A percentile compares a stretch with the other conserved stretches of the same genome.
Evolutionary conservation across 768 basidiomycete species (phyloP).

Genomic region (Gloeostereum incarnatum): DNA sequence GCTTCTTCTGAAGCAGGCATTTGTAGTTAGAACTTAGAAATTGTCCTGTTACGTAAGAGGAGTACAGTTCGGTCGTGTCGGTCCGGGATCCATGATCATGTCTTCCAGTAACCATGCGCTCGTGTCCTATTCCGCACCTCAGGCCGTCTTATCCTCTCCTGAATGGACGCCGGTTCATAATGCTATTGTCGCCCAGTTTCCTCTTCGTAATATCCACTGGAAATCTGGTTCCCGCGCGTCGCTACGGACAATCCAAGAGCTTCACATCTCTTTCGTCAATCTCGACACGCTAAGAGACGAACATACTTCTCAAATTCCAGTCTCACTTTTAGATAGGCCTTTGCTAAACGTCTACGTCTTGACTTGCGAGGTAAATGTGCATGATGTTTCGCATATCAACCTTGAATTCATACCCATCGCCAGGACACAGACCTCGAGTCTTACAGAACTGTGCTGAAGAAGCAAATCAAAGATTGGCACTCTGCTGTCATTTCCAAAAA

Average conservation of each 20-base stretch:
- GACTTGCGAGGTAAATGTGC: constrained; percentile 68
- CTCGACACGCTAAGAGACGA: constrained; percentile 66
- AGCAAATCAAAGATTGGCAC: constrained; percentile 93
- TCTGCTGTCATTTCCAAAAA: constrained; percentile 51
- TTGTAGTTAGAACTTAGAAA: too few relatives aligned
- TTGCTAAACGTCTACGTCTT: constrained; percentile 82
- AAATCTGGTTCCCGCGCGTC: constrained; percentile 63
- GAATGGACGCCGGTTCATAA: constrained; percentile 64
- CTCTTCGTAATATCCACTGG: constrained; percentile 91
- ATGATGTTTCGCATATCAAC: constrained; percentile 1
- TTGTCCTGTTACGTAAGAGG: too few relatives aligned
- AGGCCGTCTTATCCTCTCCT: constrained; percentile 55
- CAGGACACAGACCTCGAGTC: constrained; percentile 59
- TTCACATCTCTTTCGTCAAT: constrained; percentile 67
- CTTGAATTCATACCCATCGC: constrained; percentile 5
- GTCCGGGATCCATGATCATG: constrained; percentile 8
- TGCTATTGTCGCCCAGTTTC: constrained; percentile 63
- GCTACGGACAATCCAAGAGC: constrained; percentile 81
- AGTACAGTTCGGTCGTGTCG: not conserved
- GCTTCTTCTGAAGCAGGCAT: constrained; percentile 67
- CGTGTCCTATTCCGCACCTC: constrained; percentile 60
- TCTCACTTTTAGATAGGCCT: constrained; percentile 77
- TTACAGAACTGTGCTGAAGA: constrained; percentile 70
- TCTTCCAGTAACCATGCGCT: constrained; percentile 42
- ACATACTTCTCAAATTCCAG: constrained; percentile 64